A percentile compares a stretch with the other conserved stretches of the same genome.
phyloP scores from a whole-genome alignment of 2,329 filamentous ascomycete genomes.

The Emergomyces orientalis region DNA sequence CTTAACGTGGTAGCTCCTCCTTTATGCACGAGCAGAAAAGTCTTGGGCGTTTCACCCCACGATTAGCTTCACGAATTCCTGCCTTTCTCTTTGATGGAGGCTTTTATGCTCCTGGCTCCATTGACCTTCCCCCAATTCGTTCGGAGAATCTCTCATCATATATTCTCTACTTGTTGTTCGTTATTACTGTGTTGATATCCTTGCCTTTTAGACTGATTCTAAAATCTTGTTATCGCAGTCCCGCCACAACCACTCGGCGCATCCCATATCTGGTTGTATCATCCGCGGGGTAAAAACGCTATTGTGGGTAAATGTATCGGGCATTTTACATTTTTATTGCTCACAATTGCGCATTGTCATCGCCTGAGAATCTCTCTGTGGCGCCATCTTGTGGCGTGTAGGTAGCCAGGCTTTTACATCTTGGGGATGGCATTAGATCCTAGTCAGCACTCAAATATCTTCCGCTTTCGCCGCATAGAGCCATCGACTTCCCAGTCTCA shows the following conservation, averaged over 20 bases:
- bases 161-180: constrained; percentile 15
- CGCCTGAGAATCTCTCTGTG: constrained; percentile 10
- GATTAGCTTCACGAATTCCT: constrained; percentile 26
- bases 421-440: constrained; percentile 16
- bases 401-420: constrained; percentile 10
- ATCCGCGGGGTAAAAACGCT: constrained; percentile 8
- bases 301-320: constrained; percentile 5
- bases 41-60: constrained; percentile 30
- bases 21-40: constrained; percentile 15
- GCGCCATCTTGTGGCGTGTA: constrained; percentile 13
- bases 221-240: constrained; percentile 5
- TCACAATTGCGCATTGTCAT: constrained; percentile 9
- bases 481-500: background rate
- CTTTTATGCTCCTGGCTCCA: constrained; percentile 14
- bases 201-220: constrained; percentile 1
- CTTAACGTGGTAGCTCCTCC: constrained; percentile 9
- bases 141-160: constrained; percentile 12
- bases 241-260: background rate
- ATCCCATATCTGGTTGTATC: constrained; percentile 9
- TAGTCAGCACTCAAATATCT: constrained; percentile 10
- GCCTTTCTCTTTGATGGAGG: constrained; percentile 19
- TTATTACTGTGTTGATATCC: constrained; percentile 13
- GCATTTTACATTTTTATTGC: constrained; percentile 9
- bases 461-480: constrained; percentile 11
- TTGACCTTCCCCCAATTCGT: constrained; percentile 15